Conservation (phyloP, 2,329 filamentous ascomycete genomes). For the Incumbomyces lentus region DNA sequence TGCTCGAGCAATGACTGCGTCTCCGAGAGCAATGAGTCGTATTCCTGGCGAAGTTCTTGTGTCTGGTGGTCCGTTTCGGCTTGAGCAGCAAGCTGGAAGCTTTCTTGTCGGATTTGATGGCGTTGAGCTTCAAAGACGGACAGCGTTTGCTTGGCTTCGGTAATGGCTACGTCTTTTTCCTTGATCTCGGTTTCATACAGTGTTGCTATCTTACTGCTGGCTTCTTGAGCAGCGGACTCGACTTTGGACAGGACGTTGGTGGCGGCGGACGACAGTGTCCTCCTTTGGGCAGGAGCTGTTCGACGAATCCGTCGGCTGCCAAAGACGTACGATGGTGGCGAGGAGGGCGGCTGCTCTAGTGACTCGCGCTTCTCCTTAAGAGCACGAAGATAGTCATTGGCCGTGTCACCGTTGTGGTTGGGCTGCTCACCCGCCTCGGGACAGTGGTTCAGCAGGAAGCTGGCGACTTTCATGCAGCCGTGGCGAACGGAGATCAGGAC, state of each 20-base stretch:
- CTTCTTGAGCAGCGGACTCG: constrained; percentile 58
- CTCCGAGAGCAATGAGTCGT: constrained; percentile 26
- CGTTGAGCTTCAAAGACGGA: constrained; percentile 35
- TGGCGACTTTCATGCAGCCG: constrained; percentile 65
- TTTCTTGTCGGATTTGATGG: constrained; percentile 32
- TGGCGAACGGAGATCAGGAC: constrained; percentile 81
- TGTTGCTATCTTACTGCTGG: constrained; percentile 57
- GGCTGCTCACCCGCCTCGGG: constrained; percentile 67
- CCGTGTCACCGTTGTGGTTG: constrained; percentile 72
- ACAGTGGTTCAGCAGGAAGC: constrained; percentile 60
- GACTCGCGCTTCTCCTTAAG: constrained; percentile 34
- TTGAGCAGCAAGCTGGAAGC: constrained; percentile 26
- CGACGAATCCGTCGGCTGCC: constrained; percentile 13
- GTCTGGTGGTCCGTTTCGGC: constrained; percentile 16
- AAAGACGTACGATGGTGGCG: constrained; percentile 32
- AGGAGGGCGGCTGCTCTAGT: constrained; percentile 53
- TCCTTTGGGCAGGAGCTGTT: constrained; percentile 28
- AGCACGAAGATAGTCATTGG: constrained; percentile 69
- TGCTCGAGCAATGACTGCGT: constrained; percentile 37
- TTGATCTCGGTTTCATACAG: constrained; percentile 28
- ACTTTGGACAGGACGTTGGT: constrained; percentile 61
- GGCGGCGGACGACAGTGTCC: constrained; percentile 49
- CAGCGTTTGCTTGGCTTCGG: constrained; percentile 52
- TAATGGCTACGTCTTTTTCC: constrained; percentile 44
- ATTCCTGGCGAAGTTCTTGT: constrained; percentile 30